Conservation (phyloP, 345 rosid species). For the Fremontodendron californicum region DNA sequence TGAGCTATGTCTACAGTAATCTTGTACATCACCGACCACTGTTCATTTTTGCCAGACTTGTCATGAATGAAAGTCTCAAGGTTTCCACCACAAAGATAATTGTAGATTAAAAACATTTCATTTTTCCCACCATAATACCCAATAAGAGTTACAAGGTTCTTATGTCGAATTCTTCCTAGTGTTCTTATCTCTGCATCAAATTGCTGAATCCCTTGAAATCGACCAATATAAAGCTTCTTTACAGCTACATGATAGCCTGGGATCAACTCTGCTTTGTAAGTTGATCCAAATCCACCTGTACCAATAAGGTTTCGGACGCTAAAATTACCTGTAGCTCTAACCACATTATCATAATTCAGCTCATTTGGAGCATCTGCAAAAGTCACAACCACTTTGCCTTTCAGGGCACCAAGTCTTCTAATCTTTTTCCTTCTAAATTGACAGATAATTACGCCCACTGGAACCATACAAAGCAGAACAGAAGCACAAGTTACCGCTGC, state of each 20-base stretch:
- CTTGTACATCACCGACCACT: constrained; percentile 56
- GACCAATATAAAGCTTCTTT: constrained; percentile 57
- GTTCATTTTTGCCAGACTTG: constrained; percentile 28
- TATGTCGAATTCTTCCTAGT: constrained; percentile 53
- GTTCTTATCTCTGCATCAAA: constrained; percentile 72
- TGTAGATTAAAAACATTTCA: constrained; percentile 63
- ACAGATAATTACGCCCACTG: constrained; percentile 20
- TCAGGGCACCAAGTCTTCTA: constrained; percentile 22
- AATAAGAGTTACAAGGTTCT: constrained; percentile 60
- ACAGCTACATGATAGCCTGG: constrained; percentile 61
- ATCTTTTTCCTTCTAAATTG: constrained; percentile 31
- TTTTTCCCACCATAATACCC: constrained; percentile 54
- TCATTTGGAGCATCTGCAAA: constrained; percentile 54
- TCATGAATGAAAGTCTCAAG: constrained; percentile 64
- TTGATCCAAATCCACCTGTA: constrained; percentile 66
- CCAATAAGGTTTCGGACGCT: constrained; percentile 55
- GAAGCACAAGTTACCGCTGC: constrained; percentile 36
- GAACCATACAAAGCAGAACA: constrained; percentile 25
- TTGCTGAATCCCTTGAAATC: constrained; percentile 60
- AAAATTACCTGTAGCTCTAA: constrained; percentile 54
- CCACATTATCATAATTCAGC: constrained; percentile 50
- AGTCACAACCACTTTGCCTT: constrained; percentile 46
- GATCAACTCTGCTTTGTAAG: constrained; percentile 58
- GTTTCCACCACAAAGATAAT: constrained; percentile 69
- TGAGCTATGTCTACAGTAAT: constrained; percentile 57